phyloP scores from a whole-genome alignment of 805 yeast species.

The Candida palmyrensis region DNA sequence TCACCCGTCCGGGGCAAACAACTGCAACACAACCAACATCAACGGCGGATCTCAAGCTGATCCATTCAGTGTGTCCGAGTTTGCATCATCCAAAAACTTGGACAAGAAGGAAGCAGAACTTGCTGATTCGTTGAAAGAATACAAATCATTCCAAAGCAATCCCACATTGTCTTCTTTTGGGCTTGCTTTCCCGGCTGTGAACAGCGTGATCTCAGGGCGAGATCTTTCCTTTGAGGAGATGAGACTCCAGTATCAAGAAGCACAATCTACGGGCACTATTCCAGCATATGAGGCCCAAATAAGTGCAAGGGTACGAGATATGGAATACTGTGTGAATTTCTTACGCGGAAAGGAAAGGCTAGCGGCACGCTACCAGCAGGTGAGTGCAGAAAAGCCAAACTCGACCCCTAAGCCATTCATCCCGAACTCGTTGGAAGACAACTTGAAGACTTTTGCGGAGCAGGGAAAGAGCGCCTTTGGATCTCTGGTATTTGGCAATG shows the following conservation, averaged over 20 bases:
- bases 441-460: slow-evolving; percentile 16
- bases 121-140: slow-evolving; percentile 17
- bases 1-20: not conserved
- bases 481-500: slow-evolving; percentile 5
- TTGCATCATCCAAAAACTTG: no score
- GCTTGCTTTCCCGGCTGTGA: slow-evolving; percentile 41
- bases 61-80: no score
- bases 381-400: slow-evolving; percentile 27
- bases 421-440: slow-evolving; percentile 22
- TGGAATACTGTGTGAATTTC: slow-evolving; percentile 36
- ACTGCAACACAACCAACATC: slow-evolving; percentile 4
- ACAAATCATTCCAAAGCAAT: slow-evolving; percentile 15
- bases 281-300: slow-evolving; percentile 37
- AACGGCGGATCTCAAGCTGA: slow-evolving; percentile 17
- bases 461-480: slow-evolving; percentile 8
- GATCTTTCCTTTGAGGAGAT: slow-evolving; percentile 53
- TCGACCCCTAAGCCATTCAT: slow-evolving; percentile 22
- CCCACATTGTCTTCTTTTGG: slow-evolving; percentile 45
- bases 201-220: slow-evolving; percentile 45
- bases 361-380: slow-evolving; percentile 56
- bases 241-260: slow-evolving; percentile 41
- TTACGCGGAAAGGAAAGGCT: slow-evolving; percentile 36
- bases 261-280: slow-evolving; percentile 29
- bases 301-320: slow-evolving; percentile 41
- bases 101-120: slow-evolving; percentile 14